Percentiles rank a stretch among this genome's conserved stretches.
phyloP scores from a whole-genome alignment of 306 rosid species.

The Geum urbanum region DNA sequence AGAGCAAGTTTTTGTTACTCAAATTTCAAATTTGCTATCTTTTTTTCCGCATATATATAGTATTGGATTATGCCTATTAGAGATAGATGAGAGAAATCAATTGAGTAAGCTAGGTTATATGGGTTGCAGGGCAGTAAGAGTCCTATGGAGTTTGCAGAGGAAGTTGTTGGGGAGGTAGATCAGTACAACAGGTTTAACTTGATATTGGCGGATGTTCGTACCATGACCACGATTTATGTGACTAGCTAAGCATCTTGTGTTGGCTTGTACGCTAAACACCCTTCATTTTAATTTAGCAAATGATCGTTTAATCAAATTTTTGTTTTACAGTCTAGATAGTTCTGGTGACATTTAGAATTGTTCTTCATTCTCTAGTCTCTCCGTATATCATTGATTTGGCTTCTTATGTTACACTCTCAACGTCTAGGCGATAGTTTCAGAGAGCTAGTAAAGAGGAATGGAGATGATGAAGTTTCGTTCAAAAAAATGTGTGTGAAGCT shows the following conservation, averaged over 20 bases:
- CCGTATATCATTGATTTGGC: not conserved
- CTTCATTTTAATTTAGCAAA: not conserved
- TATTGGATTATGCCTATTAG: not conserved
- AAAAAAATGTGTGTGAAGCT: constrained; percentile 63
- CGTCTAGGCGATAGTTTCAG: constrained; percentile 54
- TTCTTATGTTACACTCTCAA: constrained; percentile 46
- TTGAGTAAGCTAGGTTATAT: not conserved
- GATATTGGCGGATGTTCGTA: constrained; percentile 53
- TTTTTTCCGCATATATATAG: too few relatives aligned
- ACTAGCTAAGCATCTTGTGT: not conserved
- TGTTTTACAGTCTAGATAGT: not conserved
- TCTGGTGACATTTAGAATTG: not conserved
- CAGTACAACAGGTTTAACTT: constrained; percentile 75
- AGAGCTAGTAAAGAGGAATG: constrained; percentile 35
- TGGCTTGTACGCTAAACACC: not conserved
- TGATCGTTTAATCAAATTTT: not conserved
- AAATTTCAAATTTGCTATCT: too few relatives aligned
- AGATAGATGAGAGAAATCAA: not conserved
- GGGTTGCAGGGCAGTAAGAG: constrained; percentile 56
- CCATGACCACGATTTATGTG: constrained; percentile 68
- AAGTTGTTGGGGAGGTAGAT: constrained; percentile 51
- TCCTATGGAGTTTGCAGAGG: constrained; percentile 57
- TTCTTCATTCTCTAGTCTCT: not conserved
- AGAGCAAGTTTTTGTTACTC: too few relatives aligned
- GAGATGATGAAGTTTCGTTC: constrained; percentile 48